Conservation (phyloP, 768 basidiomycete genomes). For the Tephrocybe sp. region DNA sequence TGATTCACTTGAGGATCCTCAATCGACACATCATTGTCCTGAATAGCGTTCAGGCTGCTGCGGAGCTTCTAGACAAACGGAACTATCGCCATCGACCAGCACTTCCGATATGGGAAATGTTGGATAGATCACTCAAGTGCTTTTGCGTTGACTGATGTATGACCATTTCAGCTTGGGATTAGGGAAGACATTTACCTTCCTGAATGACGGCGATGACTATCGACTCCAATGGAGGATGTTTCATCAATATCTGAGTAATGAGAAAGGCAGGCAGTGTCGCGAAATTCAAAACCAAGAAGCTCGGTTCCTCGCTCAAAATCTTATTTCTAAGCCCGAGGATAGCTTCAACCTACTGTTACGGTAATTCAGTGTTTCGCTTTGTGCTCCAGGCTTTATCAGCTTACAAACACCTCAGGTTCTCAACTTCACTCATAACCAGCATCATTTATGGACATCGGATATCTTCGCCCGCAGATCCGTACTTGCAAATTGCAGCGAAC, state of each 20-base stretch:
- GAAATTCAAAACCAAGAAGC: constrained; percentile 28
- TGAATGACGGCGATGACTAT: constrained; percentile 18
- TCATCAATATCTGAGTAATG: constrained; percentile 17
- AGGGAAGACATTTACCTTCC: constrained; percentile 8
- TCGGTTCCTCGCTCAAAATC: constrained; percentile 24
- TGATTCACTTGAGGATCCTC: constrained; percentile 9
- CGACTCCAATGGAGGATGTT: constrained; percentile 16
- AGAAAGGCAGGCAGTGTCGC: constrained; percentile 20
- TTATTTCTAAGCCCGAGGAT: constrained; percentile 25
- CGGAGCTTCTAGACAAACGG: constrained; percentile 16
- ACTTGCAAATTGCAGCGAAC: constrained; percentile 20
- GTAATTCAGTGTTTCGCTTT: too few species aligned
- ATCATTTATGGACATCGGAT: constrained; percentile 25
- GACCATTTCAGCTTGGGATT: constrained; percentile 15
- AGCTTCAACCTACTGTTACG: too few species aligned
- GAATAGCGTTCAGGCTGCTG: constrained; percentile 15
- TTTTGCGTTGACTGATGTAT: background rate
- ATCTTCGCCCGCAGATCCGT: constrained; percentile 20
- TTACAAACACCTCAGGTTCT: too few species aligned
- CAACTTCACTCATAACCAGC: constrained; percentile 19
- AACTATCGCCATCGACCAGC: constrained; percentile 17
- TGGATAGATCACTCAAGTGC: background rate
- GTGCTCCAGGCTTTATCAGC: too few species aligned
- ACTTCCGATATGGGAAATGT: constrained; percentile 21
- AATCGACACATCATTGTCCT: constrained; percentile 1